A percentile compares a stretch with the other conserved stretches of the same genome.
These are phyloP conservation scores for Naganishia sp. DNA, from an alignment of 1,284 basidiomycete genomes.

Conservation along the genomic window DNA sequence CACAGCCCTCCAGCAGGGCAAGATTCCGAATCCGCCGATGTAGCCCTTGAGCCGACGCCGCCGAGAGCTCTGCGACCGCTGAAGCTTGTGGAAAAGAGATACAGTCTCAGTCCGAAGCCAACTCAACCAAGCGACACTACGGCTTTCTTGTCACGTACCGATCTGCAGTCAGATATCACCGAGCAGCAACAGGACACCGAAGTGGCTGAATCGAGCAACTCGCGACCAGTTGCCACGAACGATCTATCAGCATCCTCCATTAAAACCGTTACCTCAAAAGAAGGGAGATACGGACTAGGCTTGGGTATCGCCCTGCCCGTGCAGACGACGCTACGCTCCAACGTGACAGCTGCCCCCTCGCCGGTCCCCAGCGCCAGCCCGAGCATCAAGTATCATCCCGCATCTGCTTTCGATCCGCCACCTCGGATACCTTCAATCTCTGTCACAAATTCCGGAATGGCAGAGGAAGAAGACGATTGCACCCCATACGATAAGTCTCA, in stretches of 20 bases:
- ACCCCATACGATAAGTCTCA: slow-evolving; percentile 15
- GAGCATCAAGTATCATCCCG: slow-evolving; percentile 41
- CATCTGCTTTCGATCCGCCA: slow-evolving; percentile 49
- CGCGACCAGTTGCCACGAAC: no score
- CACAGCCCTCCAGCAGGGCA: not conserved
- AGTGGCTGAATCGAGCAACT: no score
- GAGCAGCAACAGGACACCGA: no score
- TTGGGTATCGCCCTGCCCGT: not conserved
- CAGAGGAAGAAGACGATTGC: slow-evolving; percentile 15
- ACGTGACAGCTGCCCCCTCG: not conserved
- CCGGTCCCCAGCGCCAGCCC: not conserved
- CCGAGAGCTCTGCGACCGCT: slow-evolving; percentile 12
- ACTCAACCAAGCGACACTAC: no score
- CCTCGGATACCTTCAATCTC: slow-evolving; percentile 29
- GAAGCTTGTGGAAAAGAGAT: slow-evolving; percentile 18
- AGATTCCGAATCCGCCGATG: not conserved
- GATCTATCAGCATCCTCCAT: no score
- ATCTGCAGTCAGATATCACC: no score
- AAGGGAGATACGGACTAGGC: not conserved
- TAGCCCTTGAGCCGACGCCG: not conserved
- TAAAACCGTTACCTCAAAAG: no score
- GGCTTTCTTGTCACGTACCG: no score
- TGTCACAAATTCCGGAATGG: not conserved
- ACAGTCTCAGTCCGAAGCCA: not conserved
- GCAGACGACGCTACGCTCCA: not conserved